Percentiles rank a stretch among this genome's conserved stretches.
phyloP scores from a whole-genome alignment of 805 yeast species.

The Metschnikowia sp. region DNA sequence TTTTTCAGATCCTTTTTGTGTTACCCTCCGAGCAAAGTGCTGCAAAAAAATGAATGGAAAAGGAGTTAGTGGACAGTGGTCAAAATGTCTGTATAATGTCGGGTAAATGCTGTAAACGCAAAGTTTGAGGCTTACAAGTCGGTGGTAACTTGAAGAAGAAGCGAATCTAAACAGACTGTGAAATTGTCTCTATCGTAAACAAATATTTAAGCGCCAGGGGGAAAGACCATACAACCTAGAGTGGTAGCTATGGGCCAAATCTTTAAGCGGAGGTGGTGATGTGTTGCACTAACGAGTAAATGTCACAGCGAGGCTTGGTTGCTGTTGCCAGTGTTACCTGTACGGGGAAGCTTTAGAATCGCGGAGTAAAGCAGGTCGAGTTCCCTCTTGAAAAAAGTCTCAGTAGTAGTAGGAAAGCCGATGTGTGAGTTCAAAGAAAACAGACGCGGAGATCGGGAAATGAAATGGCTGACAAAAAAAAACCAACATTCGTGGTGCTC shows the following conservation, averaged over 20 bases:
- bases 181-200: background rate
- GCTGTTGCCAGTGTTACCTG: background rate
- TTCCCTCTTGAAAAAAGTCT: background rate
- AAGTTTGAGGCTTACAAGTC: too few species aligned
- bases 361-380: constrained; percentile 4
- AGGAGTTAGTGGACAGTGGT: too few species aligned
- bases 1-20: background rate
- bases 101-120: too few species aligned
- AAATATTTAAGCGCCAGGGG: constrained; percentile 1
- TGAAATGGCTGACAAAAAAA: background rate
- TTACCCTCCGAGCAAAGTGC: background rate
- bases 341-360: constrained; percentile 2
- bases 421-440: background rate
- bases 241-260: too few species aligned
- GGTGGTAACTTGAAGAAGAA: background rate
- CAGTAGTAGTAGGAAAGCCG: background rate
- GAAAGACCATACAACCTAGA: background rate
- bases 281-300: background rate
- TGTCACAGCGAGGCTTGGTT: background rate
- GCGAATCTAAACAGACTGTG: background rate
- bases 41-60: too few species aligned
- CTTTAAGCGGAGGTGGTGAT: too few species aligned
- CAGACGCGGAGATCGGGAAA: background rate
- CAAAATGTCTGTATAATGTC: too few species aligned
- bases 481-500: background rate